These are phyloP conservation scores for Colletotrichum musicola DNA, from an alignment of 2,329 filamentous ascomycete genomes.

Conservation along the genomic window DNA sequence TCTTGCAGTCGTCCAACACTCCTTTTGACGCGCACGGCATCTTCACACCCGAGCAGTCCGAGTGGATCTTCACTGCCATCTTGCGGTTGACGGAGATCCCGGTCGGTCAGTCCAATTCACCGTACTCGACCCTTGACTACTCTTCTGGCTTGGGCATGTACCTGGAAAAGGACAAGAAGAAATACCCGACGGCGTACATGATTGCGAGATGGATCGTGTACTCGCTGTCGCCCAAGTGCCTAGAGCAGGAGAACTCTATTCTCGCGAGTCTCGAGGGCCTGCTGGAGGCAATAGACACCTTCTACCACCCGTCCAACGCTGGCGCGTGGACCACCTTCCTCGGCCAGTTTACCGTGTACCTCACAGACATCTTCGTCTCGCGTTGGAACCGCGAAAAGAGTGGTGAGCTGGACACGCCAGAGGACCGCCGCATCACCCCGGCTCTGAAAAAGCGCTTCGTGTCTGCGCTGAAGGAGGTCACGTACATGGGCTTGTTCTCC, in stretches of 20 bases:
- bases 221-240: constrained; percentile 87
- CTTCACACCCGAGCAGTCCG: constrained; percentile 91
- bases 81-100: constrained; percentile 93
- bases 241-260: constrained; percentile 82
- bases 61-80: constrained; percentile 92
- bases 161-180: constrained; percentile 92
- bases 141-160: constrained; percentile 86
- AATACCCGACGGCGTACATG: constrained; percentile 91
- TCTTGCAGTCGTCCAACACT: constrained; percentile 79
- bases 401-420: constrained; percentile 88
- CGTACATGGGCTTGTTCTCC: constrained; percentile 98
- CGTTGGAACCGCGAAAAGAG: constrained; percentile 96
- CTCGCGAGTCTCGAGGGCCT: constrained; percentile 89
- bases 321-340: constrained; percentile 92
- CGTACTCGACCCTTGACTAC: constrained; percentile 88
- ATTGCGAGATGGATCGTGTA: constrained; percentile 94
- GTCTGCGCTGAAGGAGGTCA: constrained; percentile 87
- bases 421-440: constrained; percentile 81
- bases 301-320: constrained; percentile 98
- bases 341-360: constrained; percentile 89
- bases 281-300: constrained; percentile 95
- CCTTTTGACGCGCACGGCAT: constrained; percentile 89
- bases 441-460: constrained; percentile 92
- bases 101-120: constrained; percentile 93
- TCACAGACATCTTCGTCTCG: constrained; percentile 96